Conservation (phyloP, 169 alveolate species). For the Besnoitia besnoiti region DNA sequence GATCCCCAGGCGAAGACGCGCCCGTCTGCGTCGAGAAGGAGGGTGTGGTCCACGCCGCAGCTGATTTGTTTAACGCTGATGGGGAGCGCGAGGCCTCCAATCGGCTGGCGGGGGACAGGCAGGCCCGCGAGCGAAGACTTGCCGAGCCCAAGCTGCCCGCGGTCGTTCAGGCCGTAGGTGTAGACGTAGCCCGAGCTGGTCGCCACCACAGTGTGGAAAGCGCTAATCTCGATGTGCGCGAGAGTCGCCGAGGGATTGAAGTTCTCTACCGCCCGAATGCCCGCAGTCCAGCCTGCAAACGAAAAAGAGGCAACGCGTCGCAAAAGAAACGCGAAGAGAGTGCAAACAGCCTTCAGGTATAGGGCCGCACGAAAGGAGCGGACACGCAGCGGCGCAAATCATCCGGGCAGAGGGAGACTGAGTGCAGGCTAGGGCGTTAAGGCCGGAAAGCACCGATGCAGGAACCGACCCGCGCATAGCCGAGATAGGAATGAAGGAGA, state of each 20-base stretch:
- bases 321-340: neutral
- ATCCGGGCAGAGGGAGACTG: too few relatives aligned
- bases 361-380: too few relatives aligned
- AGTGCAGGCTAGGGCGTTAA: too few relatives aligned
- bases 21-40: constrained; percentile 31
- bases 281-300: constrained; percentile 12
- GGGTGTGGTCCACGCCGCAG: constrained; percentile 63
- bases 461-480: neutral
- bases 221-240: constrained; percentile 8
- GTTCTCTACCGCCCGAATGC: constrained; percentile 1
- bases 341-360: too few relatives aligned
- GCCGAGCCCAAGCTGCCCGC: constrained; percentile 43
- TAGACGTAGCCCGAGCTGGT: constrained; percentile 19
- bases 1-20: constrained; percentile 66
- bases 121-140: constrained; percentile 37
- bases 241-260: constrained; percentile 28
- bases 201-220: constrained; percentile 44
- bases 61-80: neutral
- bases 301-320: neutral
- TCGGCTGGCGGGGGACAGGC: constrained; percentile 39
- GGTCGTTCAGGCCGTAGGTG: constrained; percentile 64
- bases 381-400: too few relatives aligned
- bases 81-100: neutral
- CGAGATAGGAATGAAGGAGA: neutral
- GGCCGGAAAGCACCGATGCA: too few relatives aligned